Percentiles rank a stretch among this genome's conserved stretches.
Evolutionary conservation across 495 filamentous ascomycete genomes (phyloP).

Genomic region (Parmelia sp.): DNA sequence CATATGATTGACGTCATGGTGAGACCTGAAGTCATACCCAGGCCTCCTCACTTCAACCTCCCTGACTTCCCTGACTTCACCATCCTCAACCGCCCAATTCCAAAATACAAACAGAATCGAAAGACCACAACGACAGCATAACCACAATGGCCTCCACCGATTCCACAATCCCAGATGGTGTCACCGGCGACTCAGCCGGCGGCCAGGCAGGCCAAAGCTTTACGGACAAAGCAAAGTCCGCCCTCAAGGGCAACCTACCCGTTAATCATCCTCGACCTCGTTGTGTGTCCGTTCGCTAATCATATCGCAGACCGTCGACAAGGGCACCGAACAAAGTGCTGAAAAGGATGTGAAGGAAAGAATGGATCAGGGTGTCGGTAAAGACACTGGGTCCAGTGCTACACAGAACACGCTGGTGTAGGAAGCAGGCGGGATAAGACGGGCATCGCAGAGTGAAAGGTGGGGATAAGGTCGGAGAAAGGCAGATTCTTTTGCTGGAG

Average conservation of each 20-base stretch:
- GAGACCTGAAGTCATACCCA: background rate
- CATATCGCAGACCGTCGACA: slow-evolving; percentile 4
- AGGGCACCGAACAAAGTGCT: slow-evolving; percentile 8
- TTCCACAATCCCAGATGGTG: slow-evolving; percentile 15
- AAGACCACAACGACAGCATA: background rate
- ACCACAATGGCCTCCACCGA: slow-evolving; percentile 20
- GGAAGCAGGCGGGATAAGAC: background rate
- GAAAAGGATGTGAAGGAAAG: slow-evolving; percentile 4
- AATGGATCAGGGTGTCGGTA: slow-evolving; percentile 7
- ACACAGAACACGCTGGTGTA: slow-evolving; percentile 19
- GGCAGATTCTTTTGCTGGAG: background rate
- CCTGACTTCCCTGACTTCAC: slow-evolving; percentile 1
- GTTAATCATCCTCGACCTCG: background rate
- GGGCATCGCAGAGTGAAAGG: background rate
- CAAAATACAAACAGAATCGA: background rate
- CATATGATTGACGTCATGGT: slow-evolving; percentile 14
- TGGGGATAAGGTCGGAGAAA: background rate
- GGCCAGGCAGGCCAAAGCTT: slow-evolving; percentile 15
- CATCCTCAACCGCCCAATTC: background rate
- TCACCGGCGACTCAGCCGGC: slow-evolving; percentile 14
- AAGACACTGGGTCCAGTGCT: slow-evolving; percentile 1
- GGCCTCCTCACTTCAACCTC: background rate
- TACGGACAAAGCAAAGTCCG: slow-evolving; percentile 20
- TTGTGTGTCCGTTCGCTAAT: background rate
- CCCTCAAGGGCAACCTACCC: slow-evolving; percentile 17